Conservation (phyloP, 495 filamentous ascomycete genomes). For the Podospora tetraspora region DNA sequence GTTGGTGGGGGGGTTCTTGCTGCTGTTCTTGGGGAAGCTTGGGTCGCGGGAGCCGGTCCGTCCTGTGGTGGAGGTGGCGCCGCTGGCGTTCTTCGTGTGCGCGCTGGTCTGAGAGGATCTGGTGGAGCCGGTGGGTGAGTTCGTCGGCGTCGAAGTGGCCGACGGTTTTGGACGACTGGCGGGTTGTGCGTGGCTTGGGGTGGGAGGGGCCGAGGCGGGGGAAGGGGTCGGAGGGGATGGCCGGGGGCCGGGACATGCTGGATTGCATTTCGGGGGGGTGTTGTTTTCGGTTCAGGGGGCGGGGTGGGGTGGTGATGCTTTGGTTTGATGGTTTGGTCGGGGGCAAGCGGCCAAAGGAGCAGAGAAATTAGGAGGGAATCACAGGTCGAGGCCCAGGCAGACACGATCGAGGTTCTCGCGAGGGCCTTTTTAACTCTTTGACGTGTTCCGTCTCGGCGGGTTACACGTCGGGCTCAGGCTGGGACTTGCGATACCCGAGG, state of each 20-base stretch:
- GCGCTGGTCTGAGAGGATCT: slow-evolving; percentile 41
- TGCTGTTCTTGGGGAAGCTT: slow-evolving; percentile 16
- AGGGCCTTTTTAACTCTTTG: neutral
- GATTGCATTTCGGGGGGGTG: neutral
- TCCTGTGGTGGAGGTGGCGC: neutral
- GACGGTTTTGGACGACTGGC: neutral
- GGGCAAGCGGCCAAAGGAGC: neutral
- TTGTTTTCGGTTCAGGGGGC: neutral
- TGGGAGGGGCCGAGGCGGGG: neutral
- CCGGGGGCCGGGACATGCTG: neutral
- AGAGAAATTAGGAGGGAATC: too few species aligned
- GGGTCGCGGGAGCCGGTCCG: slow-evolving; percentile 11
- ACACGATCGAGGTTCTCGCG: neutral
- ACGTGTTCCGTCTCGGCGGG: neutral
- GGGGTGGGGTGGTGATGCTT: neutral
- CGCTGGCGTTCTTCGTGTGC: slow-evolving; percentile 21
- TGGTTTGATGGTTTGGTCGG: neutral
- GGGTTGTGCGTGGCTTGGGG: neutral
- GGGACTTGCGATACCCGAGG: neutral
- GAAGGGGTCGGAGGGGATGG: neutral
- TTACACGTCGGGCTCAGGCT: neutral
- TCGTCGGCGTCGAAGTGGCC: slow-evolving; percentile 49
- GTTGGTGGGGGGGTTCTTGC: slow-evolving; percentile 15
- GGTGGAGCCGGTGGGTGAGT: slow-evolving; percentile 40
- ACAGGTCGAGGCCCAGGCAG: neutral